These are phyloP conservation scores for Heritiera fomes DNA, from an alignment of 345 rosid genomes.

Conservation along the genomic window DNA sequence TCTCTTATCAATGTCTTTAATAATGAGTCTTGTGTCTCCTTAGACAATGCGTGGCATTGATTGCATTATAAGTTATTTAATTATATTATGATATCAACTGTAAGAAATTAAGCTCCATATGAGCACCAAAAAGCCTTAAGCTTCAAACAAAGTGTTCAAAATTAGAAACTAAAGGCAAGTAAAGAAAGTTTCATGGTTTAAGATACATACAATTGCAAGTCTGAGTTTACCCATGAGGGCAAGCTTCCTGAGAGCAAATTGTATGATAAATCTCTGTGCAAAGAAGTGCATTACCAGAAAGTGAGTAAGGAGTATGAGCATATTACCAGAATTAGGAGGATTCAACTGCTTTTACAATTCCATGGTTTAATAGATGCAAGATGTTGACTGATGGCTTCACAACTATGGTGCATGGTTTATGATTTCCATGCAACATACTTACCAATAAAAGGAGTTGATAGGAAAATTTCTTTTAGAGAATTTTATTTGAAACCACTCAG, in stretches of 20 bases:
- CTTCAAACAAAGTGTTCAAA: neutral
- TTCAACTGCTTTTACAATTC: neutral
- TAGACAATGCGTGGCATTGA: neutral
- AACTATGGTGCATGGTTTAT: too few relatives aligned
- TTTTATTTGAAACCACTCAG: neutral
- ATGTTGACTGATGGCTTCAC: neutral
- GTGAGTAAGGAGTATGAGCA: neutral
- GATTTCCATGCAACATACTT: neutral
- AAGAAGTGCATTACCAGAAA: neutral
- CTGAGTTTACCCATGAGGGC: neutral
- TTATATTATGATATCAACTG: neutral
- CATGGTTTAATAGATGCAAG: neutral
- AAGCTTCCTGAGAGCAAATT: neutral
- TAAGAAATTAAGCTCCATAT: neutral
- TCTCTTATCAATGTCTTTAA: neutral
- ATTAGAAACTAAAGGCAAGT: neutral
- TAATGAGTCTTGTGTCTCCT: neutral
- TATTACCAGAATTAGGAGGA: neutral
- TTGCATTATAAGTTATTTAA: neutral
- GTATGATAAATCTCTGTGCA: constrained; percentile 1
- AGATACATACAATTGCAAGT: neutral
- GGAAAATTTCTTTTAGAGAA: neutral
- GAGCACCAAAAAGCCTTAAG: neutral
- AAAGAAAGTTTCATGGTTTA: neutral
- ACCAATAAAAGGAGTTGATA: too few relatives aligned